Evolutionary conservation across 768 basidiomycete genomes (phyloP).

Genomic region (Pholiota microspora): DNA sequence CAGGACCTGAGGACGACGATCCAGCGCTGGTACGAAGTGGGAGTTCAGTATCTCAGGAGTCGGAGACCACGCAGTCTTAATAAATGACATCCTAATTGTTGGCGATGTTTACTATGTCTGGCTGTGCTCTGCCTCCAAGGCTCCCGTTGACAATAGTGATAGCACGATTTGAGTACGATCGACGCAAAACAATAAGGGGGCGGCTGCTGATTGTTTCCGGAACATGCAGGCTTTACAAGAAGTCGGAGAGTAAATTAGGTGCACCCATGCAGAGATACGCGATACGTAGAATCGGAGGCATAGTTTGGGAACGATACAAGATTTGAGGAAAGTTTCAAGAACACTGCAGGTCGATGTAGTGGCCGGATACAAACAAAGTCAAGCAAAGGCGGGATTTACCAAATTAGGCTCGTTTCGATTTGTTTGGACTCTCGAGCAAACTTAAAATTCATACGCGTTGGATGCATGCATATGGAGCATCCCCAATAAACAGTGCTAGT

Average conservation of each 20-base stretch:
- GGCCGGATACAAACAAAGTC: neutral
- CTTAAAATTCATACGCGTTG: no score
- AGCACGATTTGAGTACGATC: neutral
- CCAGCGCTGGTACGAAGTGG: conserved; percentile 1
- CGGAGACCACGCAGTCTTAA: neutral
- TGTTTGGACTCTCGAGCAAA: no score
- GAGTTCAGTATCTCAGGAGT: neutral
- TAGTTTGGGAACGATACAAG: no score
- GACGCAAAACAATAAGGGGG: neutral
- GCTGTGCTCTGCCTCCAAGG: neutral
- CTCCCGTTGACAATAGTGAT: neutral
- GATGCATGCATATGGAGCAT: no score
- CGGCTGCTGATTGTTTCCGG: neutral
- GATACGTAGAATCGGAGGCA: no score
- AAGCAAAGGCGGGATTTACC: neutral
- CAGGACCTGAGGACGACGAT: neutral
- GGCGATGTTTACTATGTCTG: neutral
- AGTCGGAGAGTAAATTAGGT: no score
- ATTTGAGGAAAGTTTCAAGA: neutral
- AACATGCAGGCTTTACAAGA: neutral
- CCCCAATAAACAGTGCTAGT: no score
- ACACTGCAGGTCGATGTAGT: neutral
- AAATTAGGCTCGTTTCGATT: no score
- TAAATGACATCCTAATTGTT: neutral
- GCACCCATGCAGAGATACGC: no score